Evolutionary conservation across 768 basidiomycete genomes (phyloP), one percentile per base, ranked within the genome.

Genomic region (Termitomyces sp.): DNA sequence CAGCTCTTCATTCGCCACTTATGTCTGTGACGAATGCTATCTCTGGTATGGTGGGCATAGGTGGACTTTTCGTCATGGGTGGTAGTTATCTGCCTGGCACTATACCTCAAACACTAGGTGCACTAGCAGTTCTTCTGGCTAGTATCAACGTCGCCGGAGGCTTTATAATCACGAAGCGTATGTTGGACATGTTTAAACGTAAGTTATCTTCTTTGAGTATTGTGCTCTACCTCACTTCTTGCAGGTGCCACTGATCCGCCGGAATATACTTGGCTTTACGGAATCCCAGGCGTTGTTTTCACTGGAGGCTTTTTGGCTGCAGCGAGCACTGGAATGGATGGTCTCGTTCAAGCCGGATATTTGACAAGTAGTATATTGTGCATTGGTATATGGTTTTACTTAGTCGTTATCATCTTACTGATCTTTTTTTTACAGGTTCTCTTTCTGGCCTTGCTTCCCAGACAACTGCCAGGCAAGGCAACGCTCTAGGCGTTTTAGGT

Each of bases 131-230:
- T n/a, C 79, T 94, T 49, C 73, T 94, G 32, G 92, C 92, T 22
- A 89, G 88, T 56, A 81, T 94, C 57, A 94, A 94, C 64, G 90
- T 94, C 51, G 83, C 88, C 35, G 92, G 92, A 50, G 92, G 92
- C 43, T 93, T 93, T 63, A 84, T 91, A 38, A 87, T 93, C 62
- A 93, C 90, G 22, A 92, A 92, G 69, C 85, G 91, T 42, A 94
- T 94, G 92, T 74, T 94, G 57, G 90, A 93, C 64, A 91, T 94
- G 87, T 94, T 94, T 70, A 90, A 88, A 71, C 84, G 92, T 88
- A 67, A 58, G 78, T 51, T 9, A 3, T 44, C 24, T 45, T 28
- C 51, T 14, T 21, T 12, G 17, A 30, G 9, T 17, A 48, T 38
- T 44, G 11, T 19, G 51, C 37, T 17, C 17, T 54, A 17, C 35